Base-by-base conservation (phyloP, 1,139 yeast species). In the Yamadazyma epiphylla region DNA sequence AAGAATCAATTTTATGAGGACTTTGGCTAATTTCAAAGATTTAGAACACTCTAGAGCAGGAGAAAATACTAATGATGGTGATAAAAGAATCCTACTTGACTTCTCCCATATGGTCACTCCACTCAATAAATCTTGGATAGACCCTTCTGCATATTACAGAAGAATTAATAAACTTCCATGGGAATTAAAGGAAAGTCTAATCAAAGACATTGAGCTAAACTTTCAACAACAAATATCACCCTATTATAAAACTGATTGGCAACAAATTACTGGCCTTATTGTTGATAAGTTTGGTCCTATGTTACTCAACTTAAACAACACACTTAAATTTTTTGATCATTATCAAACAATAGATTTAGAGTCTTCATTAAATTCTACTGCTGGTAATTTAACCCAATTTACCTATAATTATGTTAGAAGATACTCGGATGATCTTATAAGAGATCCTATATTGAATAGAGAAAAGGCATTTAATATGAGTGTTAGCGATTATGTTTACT, bases 31-130 rank as follows among this genome's bases (percentile, higher is more conserved):
- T 70, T 51, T 43, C 79, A 70, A 14, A 68, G 67, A 47, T 35
- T 62, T 17, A 11, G 37, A 33, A 8, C 27, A 19, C 11, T 14
- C 29, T 4, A 46, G 47, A 27, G 62, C 72, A 2, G 80, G 78
- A 8, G 49, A 52, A 17, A 36, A 45, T 5, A 71, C 60, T 22
- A 64, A 72, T 41, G 50, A 55, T 19, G 67, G 74, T 8, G 82
- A 77, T 13, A 37, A 49, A 2, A 55, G 79, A 36, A 56, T 76
- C 8, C 41, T 54, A 26, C 42, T 76, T 11, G 81, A 77, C 48
- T 74, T 55, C 43, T 60, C 76, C 24, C 62, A 70, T 10, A 47
- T 70, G 46, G 65, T 68, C 3, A 71, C 80, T 2, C 71, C 74
- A 2, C 41, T 75, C 20, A 74, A 74, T 45, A 58, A 55, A 39